Evolutionary conservation across 495 filamentous ascomycete genomes (phyloP), one percentile per base, ranked within the genome.

Genomic region (Neurospora sp.): DNA sequence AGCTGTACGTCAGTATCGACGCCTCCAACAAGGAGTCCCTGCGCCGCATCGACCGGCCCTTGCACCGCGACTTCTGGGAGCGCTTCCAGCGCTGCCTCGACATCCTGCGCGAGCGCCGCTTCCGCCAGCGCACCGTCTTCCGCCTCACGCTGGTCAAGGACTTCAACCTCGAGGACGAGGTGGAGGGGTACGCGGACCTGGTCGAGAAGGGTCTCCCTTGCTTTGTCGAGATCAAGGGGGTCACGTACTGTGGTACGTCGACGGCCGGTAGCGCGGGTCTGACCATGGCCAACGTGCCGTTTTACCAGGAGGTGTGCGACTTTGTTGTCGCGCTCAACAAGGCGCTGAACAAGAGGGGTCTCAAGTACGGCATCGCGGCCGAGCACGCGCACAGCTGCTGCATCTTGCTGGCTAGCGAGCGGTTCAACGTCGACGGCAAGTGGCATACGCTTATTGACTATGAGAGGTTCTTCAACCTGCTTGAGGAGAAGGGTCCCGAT

Each of bases 61-160:
- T 98, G 16, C 94, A 98, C 82, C 91, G 95, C 37, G 95, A 98
- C 82, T 98, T 96, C 83, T 98, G 95, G 95, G 93, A 97, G 82
- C 91, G 95, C 31, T 97, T 98, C 85, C 88, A 91, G 75, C 85
- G 89, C 27, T 98, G 95, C 80, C 86, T 98, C 37, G 94, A 97
- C 72, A 97, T 98, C 75, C 83, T 98, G 14, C 87, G 92, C 40
- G 91, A 92, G 80, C 91, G 91, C 78, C 87, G 95, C 22, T 90
- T 91, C 83, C 82, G 86, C 69, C 95, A 97, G 76, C 91, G 95
- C 22, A 98, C 95, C 40, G 95, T 98, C 5, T 98, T 97, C 87
- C 91, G 95, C 8, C 87, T 98, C 8, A 98, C 95, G 1, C 89
- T 98, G 5, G 95, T 98, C 76, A 97, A 98, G 83, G 84, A 92